phyloP scores from a whole-genome alignment of 352 stramenopile genomes.

The Pythium coloratum region DNA sequence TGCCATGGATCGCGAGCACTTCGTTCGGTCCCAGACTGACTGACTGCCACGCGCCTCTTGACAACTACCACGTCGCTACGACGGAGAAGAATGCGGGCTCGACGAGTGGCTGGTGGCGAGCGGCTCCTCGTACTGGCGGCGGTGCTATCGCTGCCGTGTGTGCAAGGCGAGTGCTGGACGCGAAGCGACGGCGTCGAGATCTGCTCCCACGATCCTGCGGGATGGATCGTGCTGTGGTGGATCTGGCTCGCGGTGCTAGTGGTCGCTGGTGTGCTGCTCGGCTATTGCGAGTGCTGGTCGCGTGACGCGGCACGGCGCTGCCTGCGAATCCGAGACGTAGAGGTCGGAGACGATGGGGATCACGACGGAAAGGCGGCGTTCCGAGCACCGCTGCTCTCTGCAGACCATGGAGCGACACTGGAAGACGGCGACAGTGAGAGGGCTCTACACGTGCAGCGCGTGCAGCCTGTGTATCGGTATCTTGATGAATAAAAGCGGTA shows the following conservation, averaged over 20 bases:
- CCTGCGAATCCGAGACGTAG: neutral
- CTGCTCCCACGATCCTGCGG: slow-evolving; percentile 47
- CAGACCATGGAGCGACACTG: neutral
- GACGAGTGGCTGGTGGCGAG: neutral
- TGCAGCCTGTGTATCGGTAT: slow-evolving; percentile 53
- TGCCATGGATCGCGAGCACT: slow-evolving; percentile 11
- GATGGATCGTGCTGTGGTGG: slow-evolving; percentile 59
- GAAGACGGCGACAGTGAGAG: neutral
- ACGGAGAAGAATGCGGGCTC: neutral
- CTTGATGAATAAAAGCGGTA: slow-evolving; percentile 24
- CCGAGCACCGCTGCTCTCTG: slow-evolving; percentile 25
- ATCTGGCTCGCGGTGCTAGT: slow-evolving; percentile 67
- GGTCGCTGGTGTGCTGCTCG: slow-evolving; percentile 33
- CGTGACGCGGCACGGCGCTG: neutral
- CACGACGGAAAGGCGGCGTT: neutral
- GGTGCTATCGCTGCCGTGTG: neutral
- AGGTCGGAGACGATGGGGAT: neutral
- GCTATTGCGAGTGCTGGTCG: slow-evolving; percentile 35
- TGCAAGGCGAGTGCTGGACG: slow-evolving; percentile 55
- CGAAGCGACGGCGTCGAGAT: slow-evolving; percentile 54
- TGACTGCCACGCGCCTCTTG: slow-evolving; percentile 8
- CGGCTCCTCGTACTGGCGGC: neutral
- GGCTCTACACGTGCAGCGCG: neutral
- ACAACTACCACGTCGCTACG: neutral
- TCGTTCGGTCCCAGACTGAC: slow-evolving; percentile 14